These are phyloP conservation scores for Celoporthe dispersa DNA, from an alignment of 2,329 filamentous ascomycete species.

Conservation along the genomic window DNA sequence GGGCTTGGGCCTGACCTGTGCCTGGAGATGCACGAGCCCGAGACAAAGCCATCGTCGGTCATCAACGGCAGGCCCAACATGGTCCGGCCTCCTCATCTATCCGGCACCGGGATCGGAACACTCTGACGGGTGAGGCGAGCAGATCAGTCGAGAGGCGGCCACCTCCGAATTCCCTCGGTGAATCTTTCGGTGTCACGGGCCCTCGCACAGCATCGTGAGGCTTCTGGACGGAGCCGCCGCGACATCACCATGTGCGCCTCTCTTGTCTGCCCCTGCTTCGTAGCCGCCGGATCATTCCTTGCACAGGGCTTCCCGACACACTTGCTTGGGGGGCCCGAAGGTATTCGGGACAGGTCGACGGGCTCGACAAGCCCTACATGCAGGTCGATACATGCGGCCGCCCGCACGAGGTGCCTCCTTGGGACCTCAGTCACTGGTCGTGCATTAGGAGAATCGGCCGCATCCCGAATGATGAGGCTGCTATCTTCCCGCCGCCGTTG, in stretches of 20 bases:
- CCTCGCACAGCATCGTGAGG: conserved; percentile 2
- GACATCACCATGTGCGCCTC: conserved; percentile 3
- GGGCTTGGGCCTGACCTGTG: background rate
- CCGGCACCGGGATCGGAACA: background rate
- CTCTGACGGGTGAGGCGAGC: background rate
- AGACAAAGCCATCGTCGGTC: background rate
- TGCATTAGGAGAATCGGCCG: background rate
- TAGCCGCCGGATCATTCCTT: background rate
- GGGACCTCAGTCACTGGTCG: conserved; percentile 19
- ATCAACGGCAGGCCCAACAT: background rate
- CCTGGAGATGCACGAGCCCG: conserved; percentile 3
- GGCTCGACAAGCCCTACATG: background rate
- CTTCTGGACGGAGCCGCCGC: background rate
- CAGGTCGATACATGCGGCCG: conserved; percentile 9
- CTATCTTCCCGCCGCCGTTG: background rate
- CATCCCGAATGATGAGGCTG: background rate
- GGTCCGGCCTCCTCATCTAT: background rate
- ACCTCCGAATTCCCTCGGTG: background rate
- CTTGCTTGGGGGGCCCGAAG: background rate
- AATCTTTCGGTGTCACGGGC: background rate
- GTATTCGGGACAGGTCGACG: background rate
- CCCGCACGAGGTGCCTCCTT: background rate
- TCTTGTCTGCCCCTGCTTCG: background rate
- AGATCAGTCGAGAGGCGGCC: background rate
- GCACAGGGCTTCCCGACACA: background rate